Evolutionary conservation across 2,329 filamentous ascomycete species (phyloP), one percentile per base, ranked within the genome.

Genomic region (Nectriaceae sp.): DNA sequence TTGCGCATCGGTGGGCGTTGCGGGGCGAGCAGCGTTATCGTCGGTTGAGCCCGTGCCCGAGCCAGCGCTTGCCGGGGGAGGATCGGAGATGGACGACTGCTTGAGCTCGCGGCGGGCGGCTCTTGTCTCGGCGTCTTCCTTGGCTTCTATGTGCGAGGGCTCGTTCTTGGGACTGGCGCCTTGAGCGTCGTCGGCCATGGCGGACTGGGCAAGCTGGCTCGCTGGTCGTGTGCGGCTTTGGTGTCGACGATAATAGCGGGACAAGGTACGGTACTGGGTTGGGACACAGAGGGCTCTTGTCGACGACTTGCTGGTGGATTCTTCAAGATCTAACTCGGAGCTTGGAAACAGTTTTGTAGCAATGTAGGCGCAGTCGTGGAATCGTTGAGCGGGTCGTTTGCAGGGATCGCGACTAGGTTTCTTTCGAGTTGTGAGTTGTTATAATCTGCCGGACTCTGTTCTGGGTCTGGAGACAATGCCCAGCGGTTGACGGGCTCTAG

Each of bases 81-180:
- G 62, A 42, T 80, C 82, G 15, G 83, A 86, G 54, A 87, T 85
- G 44, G 72, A 76, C 10, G 83, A 84, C 54, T 86, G 81, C 69
- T 80, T 83, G 35, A 87, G 75, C 68, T 87, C 83, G 60, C 84
- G 78, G 52, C 83, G 78, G 29, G 83, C 75, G 43, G 82, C 82
- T 49, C 80, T 80, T 35, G 83, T 87, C 61, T 83, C 82, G 29
- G 80, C 78, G 65, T 87, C 83, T 58, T 87, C 83, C 46, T 72
- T 76, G 26, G 62, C 61, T 47, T 71, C 68, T 53, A 69, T 56
- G 42, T 60, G 61, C 44, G 60, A 44, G 40, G 57, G 59, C 22
- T 69, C 66, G 47, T 59, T 63, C 53, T 67, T 71, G 49, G 74
- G 73, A 63, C 70, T 75, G 40, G 65, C 66, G 58, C 66, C 67